Evolutionary conservation across 2,329 filamentous ascomycete genomes (phyloP).

Genomic region (Graphilbum fragrans): DNA sequence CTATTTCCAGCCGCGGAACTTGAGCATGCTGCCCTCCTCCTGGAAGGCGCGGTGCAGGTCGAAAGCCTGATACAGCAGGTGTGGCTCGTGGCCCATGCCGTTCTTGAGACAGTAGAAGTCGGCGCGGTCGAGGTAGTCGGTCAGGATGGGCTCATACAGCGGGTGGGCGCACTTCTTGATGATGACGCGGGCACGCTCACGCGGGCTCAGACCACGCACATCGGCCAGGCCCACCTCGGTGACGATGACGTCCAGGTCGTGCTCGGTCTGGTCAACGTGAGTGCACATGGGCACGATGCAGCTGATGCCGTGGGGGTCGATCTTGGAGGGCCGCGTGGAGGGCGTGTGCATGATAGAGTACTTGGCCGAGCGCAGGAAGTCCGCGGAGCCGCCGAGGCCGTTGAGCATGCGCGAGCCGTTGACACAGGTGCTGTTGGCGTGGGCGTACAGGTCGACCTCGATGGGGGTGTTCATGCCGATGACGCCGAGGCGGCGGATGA

Average conservation of each 20-base stretch:
- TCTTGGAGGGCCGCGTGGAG: constrained; percentile 67
- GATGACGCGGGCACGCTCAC: constrained; percentile 72
- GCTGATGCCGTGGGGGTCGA: constrained; percentile 66
- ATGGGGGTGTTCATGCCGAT: constrained; percentile 95
- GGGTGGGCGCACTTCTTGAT: constrained; percentile 81
- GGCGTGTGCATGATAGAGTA: constrained; percentile 90
- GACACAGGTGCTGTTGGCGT: constrained; percentile 83
- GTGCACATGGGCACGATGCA: constrained; percentile 94
- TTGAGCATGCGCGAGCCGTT: constrained; percentile 84
- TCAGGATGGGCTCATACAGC: constrained; percentile 69
- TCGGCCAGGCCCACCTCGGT: constrained; percentile 66
- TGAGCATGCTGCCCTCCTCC: constrained; percentile 76
- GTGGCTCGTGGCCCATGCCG: constrained; percentile 84
- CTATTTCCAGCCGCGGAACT: constrained; percentile 24
- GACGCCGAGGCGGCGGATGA: constrained; percentile 74
- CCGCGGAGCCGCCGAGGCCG: constrained; percentile 69
- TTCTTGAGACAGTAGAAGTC: constrained; percentile 77
- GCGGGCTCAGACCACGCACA: constrained; percentile 67
- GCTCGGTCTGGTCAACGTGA: constrained; percentile 86
- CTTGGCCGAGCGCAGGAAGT: constrained; percentile 68
- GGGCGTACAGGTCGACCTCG: constrained; percentile 88
- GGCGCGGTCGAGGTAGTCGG: constrained; percentile 73
- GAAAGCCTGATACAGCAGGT: constrained; percentile 74
- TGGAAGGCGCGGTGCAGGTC: constrained; percentile 78
- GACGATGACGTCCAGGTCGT: constrained; percentile 85